phyloP scores from a whole-genome alignment of 2,329 filamentous ascomycete species.

The Stagonosporopsis tanaceti region DNA sequence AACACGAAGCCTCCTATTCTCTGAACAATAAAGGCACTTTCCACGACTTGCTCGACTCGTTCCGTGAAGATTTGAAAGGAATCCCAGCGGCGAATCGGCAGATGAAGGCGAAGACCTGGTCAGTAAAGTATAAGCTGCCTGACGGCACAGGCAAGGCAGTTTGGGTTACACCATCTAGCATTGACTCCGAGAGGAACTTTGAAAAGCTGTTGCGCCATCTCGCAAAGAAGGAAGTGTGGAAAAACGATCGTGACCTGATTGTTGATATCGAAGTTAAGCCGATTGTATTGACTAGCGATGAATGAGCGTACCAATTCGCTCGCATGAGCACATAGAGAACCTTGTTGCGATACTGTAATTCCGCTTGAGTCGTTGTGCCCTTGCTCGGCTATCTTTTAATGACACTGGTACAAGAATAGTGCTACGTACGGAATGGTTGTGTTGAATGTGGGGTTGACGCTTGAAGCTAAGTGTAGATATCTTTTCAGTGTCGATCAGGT shows the following conservation, averaged over 20 bases:
- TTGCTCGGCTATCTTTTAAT: too few species aligned
- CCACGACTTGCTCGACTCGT: background rate
- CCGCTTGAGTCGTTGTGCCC: too few species aligned
- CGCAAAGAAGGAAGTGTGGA: background rate
- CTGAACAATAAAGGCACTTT: background rate
- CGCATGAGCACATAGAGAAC: too few species aligned
- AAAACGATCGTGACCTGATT: background rate
- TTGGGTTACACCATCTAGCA: background rate
- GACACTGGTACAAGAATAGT: too few species aligned
- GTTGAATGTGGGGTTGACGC: too few species aligned
- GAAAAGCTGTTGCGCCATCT: background rate
- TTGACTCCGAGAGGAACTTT: background rate
- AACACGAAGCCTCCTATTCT: background rate
- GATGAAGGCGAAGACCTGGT: background rate
- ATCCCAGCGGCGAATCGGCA: background rate
- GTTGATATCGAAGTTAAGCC: slow-evolving; percentile 2
- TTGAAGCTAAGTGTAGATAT: too few species aligned
- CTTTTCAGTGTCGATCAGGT: background rate
- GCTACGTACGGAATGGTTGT: too few species aligned
- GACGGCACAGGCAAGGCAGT: background rate
- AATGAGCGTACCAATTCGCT: too few species aligned
- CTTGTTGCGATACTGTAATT: too few species aligned
- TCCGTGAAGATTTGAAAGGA: background rate
- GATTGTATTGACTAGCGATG: background rate
- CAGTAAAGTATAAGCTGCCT: background rate